These are phyloP conservation scores for Vitis hybrid DNA, from an alignment of 177 flowering plant species.

Conservation along the genomic window DNA sequence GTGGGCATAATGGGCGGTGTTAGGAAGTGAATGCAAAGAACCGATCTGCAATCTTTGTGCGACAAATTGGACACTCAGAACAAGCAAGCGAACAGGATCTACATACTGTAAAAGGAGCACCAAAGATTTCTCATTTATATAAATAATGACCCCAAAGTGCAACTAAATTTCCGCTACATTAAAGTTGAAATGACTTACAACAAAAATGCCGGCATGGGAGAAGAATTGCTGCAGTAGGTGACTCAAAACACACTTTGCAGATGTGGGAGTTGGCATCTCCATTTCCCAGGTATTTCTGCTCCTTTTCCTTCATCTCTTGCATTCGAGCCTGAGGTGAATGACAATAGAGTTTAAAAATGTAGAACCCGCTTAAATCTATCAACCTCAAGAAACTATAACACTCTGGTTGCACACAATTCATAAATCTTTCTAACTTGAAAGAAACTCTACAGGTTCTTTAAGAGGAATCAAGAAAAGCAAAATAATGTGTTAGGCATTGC, in stretches of 20 bases:
- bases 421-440: too few species aligned
- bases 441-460: too few species aligned
- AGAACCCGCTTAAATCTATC: neutral
- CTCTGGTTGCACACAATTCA: neutral
- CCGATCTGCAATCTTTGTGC: conserved; percentile 84
- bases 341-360: conserved; percentile 2
- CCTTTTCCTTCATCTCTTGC: conserved; percentile 97
- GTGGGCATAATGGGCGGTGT: conserved; percentile 21
- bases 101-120: conserved; percentile 69
- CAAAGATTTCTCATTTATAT: neutral
- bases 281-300: conserved; percentile 47
- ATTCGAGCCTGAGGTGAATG: conserved; percentile 62
- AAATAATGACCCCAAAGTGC: neutral
- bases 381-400: neutral
- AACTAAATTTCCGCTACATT: neutral
- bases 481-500: too few species aligned
- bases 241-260: conserved; percentile 94
- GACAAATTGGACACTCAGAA: conserved; percentile 93
- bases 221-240: conserved; percentile 89
- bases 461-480: neutral
- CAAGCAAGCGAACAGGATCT: conserved; percentile 94
- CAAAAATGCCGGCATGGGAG: conserved; percentile 98
- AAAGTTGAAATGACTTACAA: conserved; percentile 51
- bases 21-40: conserved; percentile 85
- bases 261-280: conserved; percentile 79